Conservation (phyloP, 1,139 yeast genomes). For the Saccharomyces hybrid region DNA sequence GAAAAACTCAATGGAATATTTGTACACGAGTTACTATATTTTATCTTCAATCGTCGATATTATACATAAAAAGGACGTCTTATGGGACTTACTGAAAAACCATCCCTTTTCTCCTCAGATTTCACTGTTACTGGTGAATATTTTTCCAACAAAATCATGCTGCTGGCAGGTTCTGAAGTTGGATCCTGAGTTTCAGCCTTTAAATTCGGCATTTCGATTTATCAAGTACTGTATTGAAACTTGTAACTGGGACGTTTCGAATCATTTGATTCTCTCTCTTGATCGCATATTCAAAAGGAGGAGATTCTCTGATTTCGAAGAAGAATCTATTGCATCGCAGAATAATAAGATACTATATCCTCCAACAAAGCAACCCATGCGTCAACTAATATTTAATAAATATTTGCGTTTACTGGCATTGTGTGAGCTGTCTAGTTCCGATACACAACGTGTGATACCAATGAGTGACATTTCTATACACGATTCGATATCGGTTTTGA, state of each 20-base stretch:
- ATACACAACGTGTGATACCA: conserved; percentile 27
- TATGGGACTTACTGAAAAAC: conserved; percentile 21
- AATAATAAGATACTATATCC: conserved; percentile 10
- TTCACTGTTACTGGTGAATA: conserved; percentile 12
- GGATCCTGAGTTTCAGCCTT: conserved; percentile 9
- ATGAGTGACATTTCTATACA: conserved; percentile 19
- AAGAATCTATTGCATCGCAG: conserved; percentile 13
- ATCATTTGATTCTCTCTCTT: conserved; percentile 16
- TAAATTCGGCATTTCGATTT: conserved; percentile 15
- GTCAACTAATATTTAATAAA: conserved; percentile 20
- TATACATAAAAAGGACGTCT: conserved; percentile 6
- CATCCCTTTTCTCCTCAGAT: conserved; percentile 15
- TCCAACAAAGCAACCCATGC: not conserved
- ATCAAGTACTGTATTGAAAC: conserved; percentile 13
- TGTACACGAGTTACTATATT: conserved; percentile 18
- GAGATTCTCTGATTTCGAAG: conserved; percentile 25
- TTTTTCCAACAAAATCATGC: conserved; percentile 18
- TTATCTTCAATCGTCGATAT: conserved; percentile 16
- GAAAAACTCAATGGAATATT: conserved; percentile 6
- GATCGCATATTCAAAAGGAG: conserved; percentile 22
- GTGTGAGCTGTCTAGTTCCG: conserved; percentile 10
- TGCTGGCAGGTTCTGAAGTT: conserved; percentile 21
- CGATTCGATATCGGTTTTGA: conserved; percentile 17
- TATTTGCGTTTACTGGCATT: conserved; percentile 18
- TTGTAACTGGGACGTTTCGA: conserved; percentile 19